Evolutionary conservation across 129 eudicot genomes (phyloP).

Genomic region (Erigeron canadensis): DNA sequence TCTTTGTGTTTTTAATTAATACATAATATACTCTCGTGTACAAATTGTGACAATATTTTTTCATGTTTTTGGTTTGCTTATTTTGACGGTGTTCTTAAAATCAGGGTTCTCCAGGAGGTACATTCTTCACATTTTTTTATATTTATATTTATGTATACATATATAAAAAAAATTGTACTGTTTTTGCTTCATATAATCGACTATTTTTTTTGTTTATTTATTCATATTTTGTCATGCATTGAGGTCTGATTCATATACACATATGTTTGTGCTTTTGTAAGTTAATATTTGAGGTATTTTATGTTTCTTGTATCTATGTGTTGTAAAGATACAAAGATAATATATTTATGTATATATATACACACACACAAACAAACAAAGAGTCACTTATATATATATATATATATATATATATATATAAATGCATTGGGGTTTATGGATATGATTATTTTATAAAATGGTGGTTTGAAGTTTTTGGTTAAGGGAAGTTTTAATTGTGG

Average conservation of each 20-base stretch:
- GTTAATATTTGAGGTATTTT: background rate
- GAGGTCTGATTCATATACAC: slow-evolving; percentile 3
- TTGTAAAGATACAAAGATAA: background rate
- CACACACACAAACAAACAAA: too few relatives aligned
- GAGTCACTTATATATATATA: background rate
- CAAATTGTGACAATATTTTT: too few relatives aligned
- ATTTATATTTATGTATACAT: background rate
- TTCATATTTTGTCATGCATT: slow-evolving; percentile 22
- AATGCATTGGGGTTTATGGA: slow-evolving; percentile 25
- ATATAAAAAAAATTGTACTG: background rate
- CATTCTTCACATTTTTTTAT: background rate
- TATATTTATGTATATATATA: background rate
- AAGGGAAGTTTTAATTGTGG: background rate
- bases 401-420: background rate
- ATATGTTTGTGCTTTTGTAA: background rate
- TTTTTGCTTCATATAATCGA: slow-evolving; percentile 1
- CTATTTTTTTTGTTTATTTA: background rate
- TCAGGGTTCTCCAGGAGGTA: background rate
- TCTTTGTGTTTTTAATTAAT: slow-evolving; percentile 17
- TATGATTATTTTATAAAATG: background rate
- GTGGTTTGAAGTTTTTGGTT: slow-evolving; percentile 11
- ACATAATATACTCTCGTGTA: too few relatives aligned
- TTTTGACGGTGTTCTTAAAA: too few relatives aligned
- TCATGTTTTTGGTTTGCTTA: too few relatives aligned
- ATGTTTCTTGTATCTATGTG: too few relatives aligned